Evolutionary conservation across 345 rosid species (phyloP).

Genomic region (Excoecaria agallocha): DNA sequence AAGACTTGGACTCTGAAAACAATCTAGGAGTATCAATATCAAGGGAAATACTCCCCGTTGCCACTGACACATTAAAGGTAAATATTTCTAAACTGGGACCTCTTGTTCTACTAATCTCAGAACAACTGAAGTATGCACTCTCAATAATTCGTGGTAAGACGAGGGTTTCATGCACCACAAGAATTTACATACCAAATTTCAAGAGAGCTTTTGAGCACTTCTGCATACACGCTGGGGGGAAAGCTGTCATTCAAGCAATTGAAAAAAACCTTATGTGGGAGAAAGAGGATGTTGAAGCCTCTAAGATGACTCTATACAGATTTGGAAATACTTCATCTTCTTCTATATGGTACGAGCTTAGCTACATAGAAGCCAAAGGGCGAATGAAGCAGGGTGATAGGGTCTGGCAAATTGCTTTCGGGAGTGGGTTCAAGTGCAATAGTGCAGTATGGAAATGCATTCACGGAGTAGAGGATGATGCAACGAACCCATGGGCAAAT

Average conservation of each 20-base stretch:
- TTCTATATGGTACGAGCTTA: conserved; percentile 3
- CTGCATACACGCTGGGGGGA: conserved; percentile 17
- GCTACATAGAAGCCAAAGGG: conserved; percentile 4
- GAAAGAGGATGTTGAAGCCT: conserved; percentile 7
- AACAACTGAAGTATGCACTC: not conserved
- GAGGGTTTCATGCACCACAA: not conserved
- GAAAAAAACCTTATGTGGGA: conserved; percentile 3
- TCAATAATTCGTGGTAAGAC: not conserved
- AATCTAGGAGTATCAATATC: not conserved
- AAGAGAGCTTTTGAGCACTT: conserved; percentile 11
- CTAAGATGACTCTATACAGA: conserved; percentile 18
- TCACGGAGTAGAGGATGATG: not conserved
- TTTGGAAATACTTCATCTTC: conserved; percentile 18
- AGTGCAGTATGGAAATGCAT: conserved; percentile 14
- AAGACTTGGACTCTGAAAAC: conserved; percentile 12
- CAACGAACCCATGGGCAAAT: not conserved
- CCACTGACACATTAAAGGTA: conserved; percentile 3
- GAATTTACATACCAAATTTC: conserved; percentile 3
- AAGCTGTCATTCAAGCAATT: conserved; percentile 14
- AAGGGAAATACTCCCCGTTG: not conserved
- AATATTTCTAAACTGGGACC: conserved; percentile 1
- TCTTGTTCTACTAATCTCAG: conserved; percentile 11
- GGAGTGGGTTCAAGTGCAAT: conserved; percentile 16
- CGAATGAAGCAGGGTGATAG: conserved; percentile 13
- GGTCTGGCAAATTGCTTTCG: conserved; percentile 17